Evolutionary conservation across 768 basidiomycete genomes (phyloP).

Genomic region (Tricholomella constricta): DNA sequence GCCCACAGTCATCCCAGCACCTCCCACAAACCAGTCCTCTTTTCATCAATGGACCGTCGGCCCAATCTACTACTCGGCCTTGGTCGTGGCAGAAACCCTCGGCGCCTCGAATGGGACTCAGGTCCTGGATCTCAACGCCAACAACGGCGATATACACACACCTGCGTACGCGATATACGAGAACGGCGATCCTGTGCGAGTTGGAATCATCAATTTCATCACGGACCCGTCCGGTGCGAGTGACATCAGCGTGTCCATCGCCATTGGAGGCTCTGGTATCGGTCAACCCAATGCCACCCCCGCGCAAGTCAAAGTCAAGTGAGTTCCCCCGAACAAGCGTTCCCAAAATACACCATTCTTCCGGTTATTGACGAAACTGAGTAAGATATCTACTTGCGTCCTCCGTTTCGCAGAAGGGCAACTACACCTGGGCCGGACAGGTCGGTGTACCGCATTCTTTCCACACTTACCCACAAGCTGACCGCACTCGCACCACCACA

Average conservation of each 20-base stretch:
- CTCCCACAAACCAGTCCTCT: slow-evolving; percentile 48
- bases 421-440: slow-evolving; percentile 80
- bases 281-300: slow-evolving; percentile 29
- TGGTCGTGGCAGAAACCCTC: slow-evolving; percentile 69
- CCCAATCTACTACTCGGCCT: slow-evolving; percentile 70
- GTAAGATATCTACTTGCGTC: slow-evolving; percentile 60
- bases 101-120: slow-evolving; percentile 63
- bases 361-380: too few species aligned
- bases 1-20: slow-evolving; percentile 15
- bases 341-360: too few species aligned
- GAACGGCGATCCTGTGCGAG: slow-evolving; percentile 56
- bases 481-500: slow-evolving; percentile 24
- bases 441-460: slow-evolving; percentile 34
- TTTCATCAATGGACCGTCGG: slow-evolving; percentile 75
- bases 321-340: too few species aligned
- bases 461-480: background rate
- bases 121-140: slow-evolving; percentile 63
- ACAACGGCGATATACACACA: slow-evolving; percentile 44
- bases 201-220: slow-evolving; percentile 75
- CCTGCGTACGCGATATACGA: slow-evolving; percentile 79
- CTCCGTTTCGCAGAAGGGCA: slow-evolving; percentile 57
- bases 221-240: slow-evolving; percentile 58
- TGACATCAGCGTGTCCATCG: slow-evolving; percentile 52
- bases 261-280: slow-evolving; percentile 36
- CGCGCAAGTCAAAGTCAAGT: slow-evolving; percentile 14